Percentiles rank a stretch among this genome's conserved stretches.
These are phyloP conservation scores for Oryza glumipatula DNA, from an alignment of 176 grass and related monocot genomes.

Conservation along the genomic window DNA sequence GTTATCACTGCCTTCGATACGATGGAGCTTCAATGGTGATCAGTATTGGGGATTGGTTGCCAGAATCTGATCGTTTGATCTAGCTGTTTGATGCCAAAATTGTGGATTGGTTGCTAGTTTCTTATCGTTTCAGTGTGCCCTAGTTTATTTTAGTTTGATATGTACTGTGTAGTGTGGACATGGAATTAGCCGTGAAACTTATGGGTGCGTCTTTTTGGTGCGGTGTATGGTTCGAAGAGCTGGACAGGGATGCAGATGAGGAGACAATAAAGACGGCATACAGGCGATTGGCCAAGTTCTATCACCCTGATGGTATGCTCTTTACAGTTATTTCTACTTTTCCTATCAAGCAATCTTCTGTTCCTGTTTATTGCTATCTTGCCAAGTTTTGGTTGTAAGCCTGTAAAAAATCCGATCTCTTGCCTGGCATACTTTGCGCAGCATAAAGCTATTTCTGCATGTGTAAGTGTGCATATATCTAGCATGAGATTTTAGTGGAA, in stretches of 20 bases:
- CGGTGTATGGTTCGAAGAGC: conserved; percentile 57
- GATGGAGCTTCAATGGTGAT: background rate
- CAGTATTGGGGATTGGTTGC: background rate
- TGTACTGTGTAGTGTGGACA: background rate
- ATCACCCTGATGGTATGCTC: conserved; percentile 84
- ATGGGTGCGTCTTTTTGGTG: conserved; percentile 19
- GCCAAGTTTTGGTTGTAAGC: background rate
- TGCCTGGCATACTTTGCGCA: conserved; percentile 1
- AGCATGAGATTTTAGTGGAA: background rate
- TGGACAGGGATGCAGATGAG: conserved; percentile 84
- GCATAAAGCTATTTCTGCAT: background rate
- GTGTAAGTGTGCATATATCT: background rate
- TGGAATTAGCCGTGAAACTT: conserved; percentile 12
- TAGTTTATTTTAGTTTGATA: conserved; percentile 1
- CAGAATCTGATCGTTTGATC: conserved; percentile 6
- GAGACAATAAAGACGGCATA: conserved; percentile 85
- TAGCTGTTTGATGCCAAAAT: background rate
- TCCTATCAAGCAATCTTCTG: background rate
- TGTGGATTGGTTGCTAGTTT: background rate
- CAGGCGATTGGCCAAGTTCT: conserved; percentile 90
- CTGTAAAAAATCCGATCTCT: background rate
- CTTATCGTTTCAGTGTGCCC: background rate
- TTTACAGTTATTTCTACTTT: conserved; percentile 19
- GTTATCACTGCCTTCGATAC: background rate
- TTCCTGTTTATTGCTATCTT: background rate